Evolutionary conservation across 371 early-diverging fungal species (phyloP), one percentile per base, ranked within the genome.

Genomic region (Blakeslea trispora): DNA sequence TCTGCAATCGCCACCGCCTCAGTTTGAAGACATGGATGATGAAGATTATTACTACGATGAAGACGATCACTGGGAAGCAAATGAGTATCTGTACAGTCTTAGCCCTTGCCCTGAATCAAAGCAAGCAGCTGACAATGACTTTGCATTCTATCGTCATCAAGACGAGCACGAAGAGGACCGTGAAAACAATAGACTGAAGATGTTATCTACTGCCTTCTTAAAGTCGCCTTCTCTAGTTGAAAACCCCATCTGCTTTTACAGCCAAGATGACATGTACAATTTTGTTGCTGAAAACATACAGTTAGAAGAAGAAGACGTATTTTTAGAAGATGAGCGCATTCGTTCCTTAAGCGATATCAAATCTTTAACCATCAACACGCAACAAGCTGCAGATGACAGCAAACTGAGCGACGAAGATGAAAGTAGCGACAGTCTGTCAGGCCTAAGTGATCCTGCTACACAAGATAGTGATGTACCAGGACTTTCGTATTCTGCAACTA

Each of bases 101-200:
- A 62, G 56, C 37, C 63, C 53, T 24, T 62, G 63, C 43, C 57
- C 57, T 45, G 53, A 57, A 24, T 57, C 63, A 10, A 61, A 55
- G 17, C 58, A 57, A 42, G 53, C 40, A 18, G 39, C 19, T 15
- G 37, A 37, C 11, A 37, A 37, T 37, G 37, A 37, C 37, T 37
- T 11, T 9, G 2, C 31, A 15, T 49, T 57, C 7, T 49, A 28
- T 32, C 14, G 37, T 35, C 5, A 15, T 18, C 15, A 50, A 43
- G 44, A 43, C 3, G 44, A 52, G 19, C 23, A 14, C 44, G 41
- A 35, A 19, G 40, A 18, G 13, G 40, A 18, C 44, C 43, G 2
- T 42, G 19, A 45, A 45, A 13, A 43, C 43, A 18, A 52, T 32
- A 18, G n/a, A 13, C 10, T n/a, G 31, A 49, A 34, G 43, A 49